phyloP scores from a whole-genome alignment of 306 rosid genomes.

The Quercus aquifolioides region DNA sequence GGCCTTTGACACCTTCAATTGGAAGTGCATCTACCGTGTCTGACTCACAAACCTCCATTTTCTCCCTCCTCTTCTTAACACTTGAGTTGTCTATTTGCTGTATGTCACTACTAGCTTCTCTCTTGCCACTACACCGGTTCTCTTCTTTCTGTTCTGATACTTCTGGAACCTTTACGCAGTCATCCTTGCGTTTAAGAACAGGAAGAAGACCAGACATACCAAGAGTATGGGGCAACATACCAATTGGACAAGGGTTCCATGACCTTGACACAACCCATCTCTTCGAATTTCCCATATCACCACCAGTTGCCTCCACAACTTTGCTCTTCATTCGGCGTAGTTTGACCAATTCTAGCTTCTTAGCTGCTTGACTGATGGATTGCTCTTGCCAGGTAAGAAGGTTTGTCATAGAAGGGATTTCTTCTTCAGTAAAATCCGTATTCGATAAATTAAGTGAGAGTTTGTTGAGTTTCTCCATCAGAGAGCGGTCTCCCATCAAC shows the following conservation, averaged over 20 bases:
- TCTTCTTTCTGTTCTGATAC: conserved; percentile 22
- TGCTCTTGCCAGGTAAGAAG: conserved; percentile 46
- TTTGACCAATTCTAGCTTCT: conserved; percentile 61
- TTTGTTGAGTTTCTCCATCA: conserved; percentile 47
- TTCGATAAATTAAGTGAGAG: conserved; percentile 39
- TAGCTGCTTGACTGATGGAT: conserved; percentile 48
- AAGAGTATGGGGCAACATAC: conserved; percentile 70
- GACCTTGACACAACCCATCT: conserved; percentile 64
- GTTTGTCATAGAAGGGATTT: conserved; percentile 16
- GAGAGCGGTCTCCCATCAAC: conserved; percentile 43
- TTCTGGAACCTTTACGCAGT: conserved; percentile 11
- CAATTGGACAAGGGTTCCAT: conserved; percentile 92
- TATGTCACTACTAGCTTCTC: conserved; percentile 45
- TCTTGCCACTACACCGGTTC: conserved; percentile 32
- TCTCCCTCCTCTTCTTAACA: conserved; percentile 56
- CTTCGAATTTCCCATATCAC: conserved; percentile 24
- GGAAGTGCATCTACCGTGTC: conserved; percentile 14
- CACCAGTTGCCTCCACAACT: conserved; percentile 16
- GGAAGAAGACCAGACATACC: conserved; percentile 75
- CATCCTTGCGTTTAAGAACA: conserved; percentile 36
- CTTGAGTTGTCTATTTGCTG: conserved; percentile 35
- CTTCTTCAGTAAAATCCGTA: conserved; percentile 26
- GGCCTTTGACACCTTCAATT: conserved; percentile 30
- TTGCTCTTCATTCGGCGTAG: conserved; percentile 36
- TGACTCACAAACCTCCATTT: conserved; percentile 23